These are phyloP conservation scores for Quercus cerris DNA, from an alignment of 306 rosid genomes.

Conservation along the genomic window DNA sequence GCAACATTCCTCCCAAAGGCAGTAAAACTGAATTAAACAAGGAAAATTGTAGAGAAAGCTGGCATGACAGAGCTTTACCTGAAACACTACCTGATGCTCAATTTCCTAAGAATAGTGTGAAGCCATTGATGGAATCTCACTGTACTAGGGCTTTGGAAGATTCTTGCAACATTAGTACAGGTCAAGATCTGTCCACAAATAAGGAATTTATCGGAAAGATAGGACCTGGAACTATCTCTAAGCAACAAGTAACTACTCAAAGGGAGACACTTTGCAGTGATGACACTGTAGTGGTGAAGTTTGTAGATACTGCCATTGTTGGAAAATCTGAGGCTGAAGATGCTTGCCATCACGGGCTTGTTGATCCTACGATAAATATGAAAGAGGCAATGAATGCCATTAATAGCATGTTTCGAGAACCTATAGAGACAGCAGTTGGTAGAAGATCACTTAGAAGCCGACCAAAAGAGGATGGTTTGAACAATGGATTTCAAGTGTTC, in stretches of 20 bases:
- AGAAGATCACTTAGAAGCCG: conserved; percentile 42
- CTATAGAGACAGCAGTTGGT: conserved; percentile 50
- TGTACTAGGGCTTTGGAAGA: neutral
- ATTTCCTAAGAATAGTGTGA: conserved; percentile 9
- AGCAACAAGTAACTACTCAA: conserved; percentile 11
- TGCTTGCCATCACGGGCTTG: conserved; percentile 87
- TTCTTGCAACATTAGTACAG: neutral
- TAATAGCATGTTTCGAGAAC: conserved; percentile 81
- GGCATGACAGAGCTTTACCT: conserved; percentile 19
- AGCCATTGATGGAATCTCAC: conserved; percentile 14
- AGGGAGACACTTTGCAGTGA: conserved; percentile 45
- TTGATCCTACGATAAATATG: conserved; percentile 94
- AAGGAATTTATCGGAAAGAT: neutral
- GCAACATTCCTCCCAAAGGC: conserved; percentile 21
- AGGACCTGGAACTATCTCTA: conserved; percentile 8
- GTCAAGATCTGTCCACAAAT: conserved; percentile 5
- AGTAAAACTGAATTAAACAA: conserved; percentile 31
- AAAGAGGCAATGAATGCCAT: conserved; percentile 90
- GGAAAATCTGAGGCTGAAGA: conserved; percentile 82
- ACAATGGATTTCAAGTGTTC: conserved; percentile 51
- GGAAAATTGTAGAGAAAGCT: conserved; percentile 23
- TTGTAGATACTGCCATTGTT: conserved; percentile 72
- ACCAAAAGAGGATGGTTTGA: conserved; percentile 20
- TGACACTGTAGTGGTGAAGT: conserved; percentile 65
- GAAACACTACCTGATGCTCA: conserved; percentile 22